Evolutionary conservation across 306 rosid genomes (phyloP), one percentile per base, ranked within the genome.

Genomic region (Astragalus membranaceus): DNA sequence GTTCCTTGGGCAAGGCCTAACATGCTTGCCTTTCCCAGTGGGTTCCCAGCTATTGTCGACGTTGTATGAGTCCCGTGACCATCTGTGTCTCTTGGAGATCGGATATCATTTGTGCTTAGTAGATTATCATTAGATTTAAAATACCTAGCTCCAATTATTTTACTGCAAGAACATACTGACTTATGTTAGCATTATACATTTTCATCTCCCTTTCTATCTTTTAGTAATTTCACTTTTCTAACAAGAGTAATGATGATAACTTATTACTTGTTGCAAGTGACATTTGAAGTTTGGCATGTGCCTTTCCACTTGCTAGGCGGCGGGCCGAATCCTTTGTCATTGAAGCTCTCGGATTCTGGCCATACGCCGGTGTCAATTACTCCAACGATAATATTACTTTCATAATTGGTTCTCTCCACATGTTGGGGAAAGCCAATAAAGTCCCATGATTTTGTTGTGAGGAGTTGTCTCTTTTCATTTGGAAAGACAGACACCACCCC

Each of bases 51-150:
- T 0, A 79, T 58, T 0, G 84, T 84, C 1, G 95, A 86, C 58
- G 91, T 78, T 0, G 54, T 13, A 41, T 88, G 91, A 1, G 88
- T 55, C 5, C 94, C 90, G 1, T 85, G 94, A 0, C 90, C 88
- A 0, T 0, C 0, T 12, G 59, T 0, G 64, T 88, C 93, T 49
- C 53, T 76, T 0, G 92, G 83, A 16, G 82, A 69, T 49, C 14
- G 4, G 5, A 50, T 9, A 3, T 87, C 89, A 0, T 10, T 15
- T 11, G 36, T 1, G 3, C 0, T 0, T 67, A 13, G 43, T 1
- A 0, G 0, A 7, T 20, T 20, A 20, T 36, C 52, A n/a, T 51
- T 61, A 0, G 50, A 41, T 0, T 56, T 81, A 10, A 73, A 74
- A 59, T 75, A 82, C 26, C 55, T 63, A 15, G 88, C 94, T 7